These are phyloP conservation scores for Solanum piurae DNA, from an alignment of 257 asterid species.

Conservation along the genomic window DNA sequence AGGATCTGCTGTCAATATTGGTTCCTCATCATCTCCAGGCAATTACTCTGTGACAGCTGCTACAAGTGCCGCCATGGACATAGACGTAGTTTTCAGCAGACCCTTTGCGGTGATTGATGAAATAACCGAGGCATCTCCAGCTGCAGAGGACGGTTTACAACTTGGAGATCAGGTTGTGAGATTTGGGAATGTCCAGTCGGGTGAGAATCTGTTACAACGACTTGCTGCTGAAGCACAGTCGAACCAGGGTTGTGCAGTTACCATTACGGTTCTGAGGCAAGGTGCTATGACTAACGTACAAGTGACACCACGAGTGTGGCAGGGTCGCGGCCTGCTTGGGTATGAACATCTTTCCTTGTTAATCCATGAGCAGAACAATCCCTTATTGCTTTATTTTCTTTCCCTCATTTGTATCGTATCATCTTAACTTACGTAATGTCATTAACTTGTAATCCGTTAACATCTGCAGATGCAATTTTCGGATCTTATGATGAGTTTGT, in stretches of 20 bases:
- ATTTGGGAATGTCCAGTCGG: slow-evolving; percentile 69
- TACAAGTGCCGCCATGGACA: slow-evolving; percentile 38
- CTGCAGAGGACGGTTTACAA: slow-evolving; percentile 91
- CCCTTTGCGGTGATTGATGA: slow-evolving; percentile 89
- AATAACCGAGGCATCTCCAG: slow-evolving; percentile 82
- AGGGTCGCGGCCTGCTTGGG: slow-evolving; percentile 91
- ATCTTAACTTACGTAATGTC: not conserved
- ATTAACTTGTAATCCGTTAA: not conserved
- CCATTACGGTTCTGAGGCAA: slow-evolving; percentile 70
- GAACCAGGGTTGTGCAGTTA: slow-evolving; percentile 41
- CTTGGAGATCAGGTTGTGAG: slow-evolving; percentile 91
- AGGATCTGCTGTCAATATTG: slow-evolving; percentile 15
- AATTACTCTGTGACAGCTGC: slow-evolving; percentile 15
- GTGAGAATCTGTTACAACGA: slow-evolving; percentile 54
- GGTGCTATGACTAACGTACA: slow-evolving; percentile 43
- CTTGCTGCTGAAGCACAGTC: slow-evolving; percentile 77
- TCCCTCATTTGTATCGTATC: not conserved
- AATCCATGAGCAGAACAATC: not conserved
- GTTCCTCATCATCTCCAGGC: slow-evolving; percentile 19
- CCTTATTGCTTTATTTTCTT: not conserved
- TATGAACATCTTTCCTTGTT: slow-evolving; percentile 10
- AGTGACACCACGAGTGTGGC: slow-evolving; percentile 82
- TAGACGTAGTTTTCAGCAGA: slow-evolving; percentile 42
- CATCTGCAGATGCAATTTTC: slow-evolving; percentile 21
- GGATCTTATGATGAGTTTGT: slow-evolving; percentile 8